Conservation (phyloP, 225 moss, liverwort and hornwort genomes). For the Physcomitrellopsis africana region DNA sequence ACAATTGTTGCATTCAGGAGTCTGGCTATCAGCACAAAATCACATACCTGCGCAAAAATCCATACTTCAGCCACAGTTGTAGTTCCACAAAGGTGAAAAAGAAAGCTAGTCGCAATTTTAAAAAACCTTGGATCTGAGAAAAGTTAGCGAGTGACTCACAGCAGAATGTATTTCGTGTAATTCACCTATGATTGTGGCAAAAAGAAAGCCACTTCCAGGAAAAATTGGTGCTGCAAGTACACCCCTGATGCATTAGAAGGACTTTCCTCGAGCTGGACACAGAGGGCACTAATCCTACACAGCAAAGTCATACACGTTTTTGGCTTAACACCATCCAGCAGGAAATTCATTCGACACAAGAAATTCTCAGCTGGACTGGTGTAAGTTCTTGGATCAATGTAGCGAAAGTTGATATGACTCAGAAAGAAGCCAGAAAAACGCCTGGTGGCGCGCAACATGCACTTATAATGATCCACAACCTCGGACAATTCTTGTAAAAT, state of each 20-base stretch:
- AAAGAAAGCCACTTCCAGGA: slow-evolving; percentile 56
- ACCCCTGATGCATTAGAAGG: slow-evolving; percentile 21
- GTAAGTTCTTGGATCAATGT: not conserved
- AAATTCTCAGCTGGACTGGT: not conserved
- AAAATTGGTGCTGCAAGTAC: slow-evolving; percentile 52
- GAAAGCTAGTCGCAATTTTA: not conserved
- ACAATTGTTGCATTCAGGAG: slow-evolving; percentile 65
- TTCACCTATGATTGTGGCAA: slow-evolving; percentile 55
- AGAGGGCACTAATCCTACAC: not conserved
- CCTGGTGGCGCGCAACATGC: not conserved
- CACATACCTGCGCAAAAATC: slow-evolving; percentile 46
- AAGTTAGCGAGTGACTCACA: slow-evolving; percentile 31
- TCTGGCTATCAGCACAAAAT: slow-evolving; percentile 54
- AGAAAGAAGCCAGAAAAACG: not conserved
- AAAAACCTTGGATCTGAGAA: not conserved
- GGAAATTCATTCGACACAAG: not conserved
- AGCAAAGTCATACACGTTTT: not conserved
- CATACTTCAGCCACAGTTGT: not conserved
- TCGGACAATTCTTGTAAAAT: not conserved
- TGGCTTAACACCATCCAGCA: not conserved
- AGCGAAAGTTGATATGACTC: not conserved
- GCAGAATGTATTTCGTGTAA: slow-evolving; percentile 61
- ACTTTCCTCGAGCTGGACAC: not conserved
- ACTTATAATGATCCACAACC: not conserved
- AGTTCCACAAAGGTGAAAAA: not conserved